Base-by-base conservation (phyloP, 2,329 filamentous ascomycete genomes). In the Apiospora rasikravindrae region DNA sequence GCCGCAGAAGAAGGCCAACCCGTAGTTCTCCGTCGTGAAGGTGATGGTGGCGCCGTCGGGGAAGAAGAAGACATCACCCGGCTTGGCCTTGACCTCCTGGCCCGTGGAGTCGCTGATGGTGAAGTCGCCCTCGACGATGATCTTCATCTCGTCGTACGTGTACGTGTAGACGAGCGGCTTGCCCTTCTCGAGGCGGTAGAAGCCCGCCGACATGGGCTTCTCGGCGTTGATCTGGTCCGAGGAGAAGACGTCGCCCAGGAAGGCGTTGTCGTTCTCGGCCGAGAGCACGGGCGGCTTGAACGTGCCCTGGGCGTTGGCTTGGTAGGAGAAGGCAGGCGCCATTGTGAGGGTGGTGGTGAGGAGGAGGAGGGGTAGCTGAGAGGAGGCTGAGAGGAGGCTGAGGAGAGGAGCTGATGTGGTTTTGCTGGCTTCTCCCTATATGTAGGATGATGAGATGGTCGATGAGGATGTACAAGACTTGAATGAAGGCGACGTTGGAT, bases 121-220 rank as follows among this genome's bases (percentile, higher is more conserved):
- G 77, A 90, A 92, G 75, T 88, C 86, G 19, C 91, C 91, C 76
- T 93, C 91, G 13, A 93, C 82, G 74, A 93, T 91, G 78, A 93
- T 91, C 84, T 93, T 93, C 88, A 92, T 92, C 84, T 93, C 91
- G 77, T 93, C 88, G 81, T 93, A 93, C 53, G 85, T 89, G 82
- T 93, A 93, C 44, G 87, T 89, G 83, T 93, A 93, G 11, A 90
- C 89, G 24, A 93, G 86, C 1, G 90, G 89, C 4, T 89, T 89
- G 76, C 91, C 91, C 75, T 91, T 91, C 77, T 92, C 90, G 14
- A 93, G 84, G 16, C 91, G 87, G 84, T 92, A 93, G 78, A 93
- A 88, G 29, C 91, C 91, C 10, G 85, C 84, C 0, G 88, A 88
- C 73, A 93, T 88, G 72, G 91, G 91, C 77, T 87, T 88, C 14